Conservation (phyloP, 352 stramenopile species). For the Pythium scleroteichum region DNA sequence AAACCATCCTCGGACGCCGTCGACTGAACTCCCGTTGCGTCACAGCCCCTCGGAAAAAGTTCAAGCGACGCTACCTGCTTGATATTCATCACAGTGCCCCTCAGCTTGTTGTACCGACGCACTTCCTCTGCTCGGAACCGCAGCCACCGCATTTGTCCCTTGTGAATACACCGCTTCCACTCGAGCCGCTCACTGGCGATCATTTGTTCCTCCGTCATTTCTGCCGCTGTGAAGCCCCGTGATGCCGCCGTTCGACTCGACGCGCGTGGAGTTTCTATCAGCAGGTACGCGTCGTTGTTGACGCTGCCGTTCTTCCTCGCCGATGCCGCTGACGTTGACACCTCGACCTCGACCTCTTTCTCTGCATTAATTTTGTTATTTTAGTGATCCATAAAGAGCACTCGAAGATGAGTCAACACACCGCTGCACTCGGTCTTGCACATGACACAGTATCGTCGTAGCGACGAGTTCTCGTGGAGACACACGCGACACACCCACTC, state of each 20-base stretch:
- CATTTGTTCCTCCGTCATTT: conserved; percentile 47
- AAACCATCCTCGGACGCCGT: conserved; percentile 6
- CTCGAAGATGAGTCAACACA: background rate
- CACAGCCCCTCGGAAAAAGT: background rate
- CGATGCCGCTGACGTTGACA: background rate
- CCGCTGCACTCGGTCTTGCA: conserved; percentile 14
- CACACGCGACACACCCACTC: conserved; percentile 21
- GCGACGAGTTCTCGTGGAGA: conserved; percentile 20
- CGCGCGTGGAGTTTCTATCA: conserved; percentile 5
- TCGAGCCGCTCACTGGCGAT: conserved; percentile 58
- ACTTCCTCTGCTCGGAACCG: conserved; percentile 16
- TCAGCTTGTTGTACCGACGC: background rate
- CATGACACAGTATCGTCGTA: conserved; percentile 17
- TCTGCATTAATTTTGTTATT: no score
- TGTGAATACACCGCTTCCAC: conserved; percentile 67
- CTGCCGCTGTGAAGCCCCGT: background rate
- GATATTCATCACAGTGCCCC: conserved; percentile 12
- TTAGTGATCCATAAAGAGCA: no score
- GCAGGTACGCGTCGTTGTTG: conserved; percentile 1
- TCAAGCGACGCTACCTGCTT: conserved; percentile 4
- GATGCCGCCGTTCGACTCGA: background rate
- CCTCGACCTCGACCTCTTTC: background rate
- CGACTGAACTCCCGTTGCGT: background rate
- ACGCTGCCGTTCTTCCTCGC: background rate
- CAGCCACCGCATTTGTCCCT: conserved; percentile 45